Evolutionary conservation across 139 green algal genomes (phyloP), one percentile per base, ranked within the genome.

Genomic region (Deuterostichococcus epilithicus): DNA sequence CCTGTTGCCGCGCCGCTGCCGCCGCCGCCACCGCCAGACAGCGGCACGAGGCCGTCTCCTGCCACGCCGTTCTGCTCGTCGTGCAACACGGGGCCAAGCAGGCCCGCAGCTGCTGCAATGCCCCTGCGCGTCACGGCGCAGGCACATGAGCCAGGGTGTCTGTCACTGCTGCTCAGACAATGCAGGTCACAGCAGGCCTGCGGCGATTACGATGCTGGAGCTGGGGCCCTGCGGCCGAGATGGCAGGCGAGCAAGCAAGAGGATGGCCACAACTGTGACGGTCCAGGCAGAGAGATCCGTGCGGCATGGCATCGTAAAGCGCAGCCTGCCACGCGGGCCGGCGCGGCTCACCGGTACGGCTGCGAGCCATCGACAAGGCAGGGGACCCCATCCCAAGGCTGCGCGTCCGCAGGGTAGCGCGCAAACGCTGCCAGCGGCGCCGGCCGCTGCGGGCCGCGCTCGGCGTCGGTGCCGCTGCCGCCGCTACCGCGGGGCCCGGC

Each of bases 341-440:
- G n/a, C n/a, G n/a, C n/a, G 52, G 10, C 8, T 23, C 52, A 71
- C 60, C 58, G 75, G 60, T 73, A 75, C 25, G 45, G 45, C 22
- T 47, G 35, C 45, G 58, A 79, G 30, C 88, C 90, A 72, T 92
- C 83, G 2, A 94, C 45, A 3, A 92, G 32, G 18, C 90, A 70
- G 1, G 85, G 70, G 2, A 83, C 23, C 0, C 87, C 89, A 47
- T 92, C 86, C 89, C 90, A 93, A 0, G 83, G 73, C 73, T 87
- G 77, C 30, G 84, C 25, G 0, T 38, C 18, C 2, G 72, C 72
- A 13, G 76, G 75, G 10, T 72, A 75, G 37, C 85, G 83, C 10
- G 76, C 15, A 73, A 87, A 93, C 0, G 86, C 76, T 0, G 84
- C 89, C 67, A 94, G 84, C 3, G 90, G 90, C 81, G 88, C 81